Evolutionary conservation across 2,329 filamentous ascomycete species (phyloP), one percentile per base, ranked within the genome.

Genomic region (Teratosphaeria pseudoeucalypti): DNA sequence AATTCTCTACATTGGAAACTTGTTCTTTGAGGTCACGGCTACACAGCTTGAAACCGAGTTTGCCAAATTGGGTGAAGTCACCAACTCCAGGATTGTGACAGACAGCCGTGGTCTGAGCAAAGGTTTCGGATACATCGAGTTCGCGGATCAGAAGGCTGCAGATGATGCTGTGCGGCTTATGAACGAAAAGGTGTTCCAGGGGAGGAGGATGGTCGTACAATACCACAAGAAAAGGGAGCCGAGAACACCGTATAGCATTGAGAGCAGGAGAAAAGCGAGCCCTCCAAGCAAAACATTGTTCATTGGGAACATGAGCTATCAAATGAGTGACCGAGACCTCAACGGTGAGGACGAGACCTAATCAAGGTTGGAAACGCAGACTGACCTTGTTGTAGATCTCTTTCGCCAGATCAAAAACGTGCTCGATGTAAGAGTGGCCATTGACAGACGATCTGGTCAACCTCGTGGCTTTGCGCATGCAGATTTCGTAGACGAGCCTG

Each of bases 261-360:
- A 26, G 26, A 37, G 11, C 9, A 2, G 19, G n/a, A 52, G 54
- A 37, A 27, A 4, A 53, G 29, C n/a, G 34, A 78, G 77, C 67
- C 66, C 75, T 49, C 85, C 85, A 2, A 81, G 82, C 57, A 83
- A 81, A 69, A 89, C 86, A 1, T 76, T 95, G 37, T 95, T 88
- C 78, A 83, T 96, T 66, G 90, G 90, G 65, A 94, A 94, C 77
- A 84, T 96, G 75, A 85, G 89, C 11, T 94, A 88, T 71, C 88
- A 95, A 75, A 87, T 92, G 77, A 88, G 87, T 9, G 90, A 95
- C 70, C 82, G 83, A 58, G 90, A 95, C 68, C 79, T 96, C 58
- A 91, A 92, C 75, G 69, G 70, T 72, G 63, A 52, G 70, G 60
- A 16, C 58, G 37, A 1, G 6, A 6, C 7, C 29, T 12, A 19